These are phyloP conservation scores for Vitis amurensis DNA, from an alignment of 164 flowering plant genomes.

Conservation along the genomic window DNA sequence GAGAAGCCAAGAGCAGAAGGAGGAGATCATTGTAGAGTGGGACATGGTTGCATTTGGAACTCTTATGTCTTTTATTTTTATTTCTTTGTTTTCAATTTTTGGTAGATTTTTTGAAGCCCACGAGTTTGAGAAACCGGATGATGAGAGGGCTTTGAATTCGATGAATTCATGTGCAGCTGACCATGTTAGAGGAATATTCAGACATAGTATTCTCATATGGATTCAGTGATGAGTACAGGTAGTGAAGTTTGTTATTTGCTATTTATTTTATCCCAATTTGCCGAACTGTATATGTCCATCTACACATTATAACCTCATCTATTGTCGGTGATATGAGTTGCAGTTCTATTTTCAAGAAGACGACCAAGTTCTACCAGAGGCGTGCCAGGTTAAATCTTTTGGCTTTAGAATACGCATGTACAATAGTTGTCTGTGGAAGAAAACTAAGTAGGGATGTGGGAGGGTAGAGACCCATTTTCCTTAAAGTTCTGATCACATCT, in stretches of 20 bases:
- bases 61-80: neutral
- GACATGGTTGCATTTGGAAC: conserved; percentile 27
- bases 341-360: conserved; percentile 46
- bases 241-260: neutral
- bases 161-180: conserved; percentile 34
- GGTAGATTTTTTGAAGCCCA: conserved; percentile 34
- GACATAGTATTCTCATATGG: conserved; percentile 43
- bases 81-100: neutral
- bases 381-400: conserved; percentile 31
- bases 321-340: neutral
- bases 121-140: conserved; percentile 38
- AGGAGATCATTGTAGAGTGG: neutral
- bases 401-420: neutral
- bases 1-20: neutral
- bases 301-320: neutral
- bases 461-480: too few species aligned
- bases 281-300: neutral
- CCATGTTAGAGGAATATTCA: conserved; percentile 32
- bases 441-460: neutral
- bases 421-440: neutral
- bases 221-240: conserved; percentile 42
- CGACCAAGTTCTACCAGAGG: conserved; percentile 38
- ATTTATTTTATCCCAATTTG: neutral
- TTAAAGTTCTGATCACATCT: too few species aligned
- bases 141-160: conserved; percentile 33